Evolutionary conservation across 495 filamentous ascomycete species (phyloP), one percentile per base, ranked within the genome.

Genomic region (Aspergillus haitiensis): DNA sequence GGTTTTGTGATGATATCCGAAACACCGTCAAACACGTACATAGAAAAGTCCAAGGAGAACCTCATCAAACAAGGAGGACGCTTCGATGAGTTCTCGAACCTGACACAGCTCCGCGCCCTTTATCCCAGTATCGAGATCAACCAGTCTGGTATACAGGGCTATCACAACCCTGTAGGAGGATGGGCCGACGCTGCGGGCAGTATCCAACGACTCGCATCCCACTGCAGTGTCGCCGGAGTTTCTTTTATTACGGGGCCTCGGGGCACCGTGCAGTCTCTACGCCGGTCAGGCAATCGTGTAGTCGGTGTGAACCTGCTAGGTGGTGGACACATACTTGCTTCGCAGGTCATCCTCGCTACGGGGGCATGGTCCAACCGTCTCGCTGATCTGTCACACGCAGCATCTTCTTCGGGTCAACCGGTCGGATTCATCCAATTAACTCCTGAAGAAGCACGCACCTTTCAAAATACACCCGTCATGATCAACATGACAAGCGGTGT

Each of bases 331-430:
- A 53, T 93, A 3, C 67, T 68, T 0, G 90, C 88, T 0, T 84
- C 88, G 16, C 77, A 91, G 3, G 85, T 86, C 21, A 77, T 96
- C 48, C 73, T 93, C n/a, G 90, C 92, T 0, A 83, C 90, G 0
- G 92, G 92, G 12, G 88, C 92, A 0, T 96, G 92, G 92, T 88
- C 88, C 5, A 80, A 82, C 3, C 74, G 78, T 2, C 72, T 97
- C 3, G 67, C 96, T 15, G 85, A 92, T 64, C 68, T 93, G 0
- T 72, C 82, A 36, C 89, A 89, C 2, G 77, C 87, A 8, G 85
- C 82, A 21, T 75, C 84, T 32, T 86, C 91, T 1, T 89, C 88
- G 0, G 92, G 86, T 1, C 92, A 97, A 64, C 78, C 85, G 0
- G 69, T 96, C 5, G 85, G 78, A 1, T 96, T 94, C 74, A 59